Percentiles rank a stretch among this genome's conserved stretches.
Evolutionary conservation across 305 asterid genomes (phyloP).

Genomic region (Fraxinus platypoda): DNA sequence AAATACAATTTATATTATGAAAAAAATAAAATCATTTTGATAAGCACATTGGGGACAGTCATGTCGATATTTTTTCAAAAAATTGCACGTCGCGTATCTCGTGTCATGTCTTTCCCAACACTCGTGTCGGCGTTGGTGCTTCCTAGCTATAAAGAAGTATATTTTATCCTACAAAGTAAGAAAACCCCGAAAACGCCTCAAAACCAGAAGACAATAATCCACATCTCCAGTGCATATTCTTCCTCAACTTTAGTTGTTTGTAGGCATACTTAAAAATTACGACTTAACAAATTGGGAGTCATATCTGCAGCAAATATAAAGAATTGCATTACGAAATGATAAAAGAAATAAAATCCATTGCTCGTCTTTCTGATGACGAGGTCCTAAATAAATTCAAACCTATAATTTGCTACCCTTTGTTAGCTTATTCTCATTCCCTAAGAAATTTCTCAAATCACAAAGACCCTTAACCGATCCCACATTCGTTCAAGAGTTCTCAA

Average conservation of each 20-base stretch:
- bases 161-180: not conserved
- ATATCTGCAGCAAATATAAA: not conserved
- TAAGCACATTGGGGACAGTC: not conserved
- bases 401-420: not conserved
- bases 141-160: not conserved
- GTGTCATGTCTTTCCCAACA: not conserved
- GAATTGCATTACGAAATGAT: not conserved
- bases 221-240: not conserved
- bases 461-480: not conserved
- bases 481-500: not conserved
- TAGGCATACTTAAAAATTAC: not conserved
- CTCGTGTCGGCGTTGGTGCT: not conserved
- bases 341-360: not conserved
- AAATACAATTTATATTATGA: not conserved
- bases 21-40: not conserved
- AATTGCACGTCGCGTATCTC: not conserved
- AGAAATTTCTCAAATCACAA: not conserved
- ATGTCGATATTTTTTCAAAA: not conserved
- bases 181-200: not conserved
- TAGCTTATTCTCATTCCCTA: not conserved
- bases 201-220: not conserved
- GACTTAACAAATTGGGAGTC: not conserved
- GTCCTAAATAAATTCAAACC: not conserved
- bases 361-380: not conserved
- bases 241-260: not conserved